Evolutionary conservation across 805 yeast genomes (phyloP), one percentile per base, ranked within the genome.

Genomic region (Kodamaea nitidulidarum): DNA sequence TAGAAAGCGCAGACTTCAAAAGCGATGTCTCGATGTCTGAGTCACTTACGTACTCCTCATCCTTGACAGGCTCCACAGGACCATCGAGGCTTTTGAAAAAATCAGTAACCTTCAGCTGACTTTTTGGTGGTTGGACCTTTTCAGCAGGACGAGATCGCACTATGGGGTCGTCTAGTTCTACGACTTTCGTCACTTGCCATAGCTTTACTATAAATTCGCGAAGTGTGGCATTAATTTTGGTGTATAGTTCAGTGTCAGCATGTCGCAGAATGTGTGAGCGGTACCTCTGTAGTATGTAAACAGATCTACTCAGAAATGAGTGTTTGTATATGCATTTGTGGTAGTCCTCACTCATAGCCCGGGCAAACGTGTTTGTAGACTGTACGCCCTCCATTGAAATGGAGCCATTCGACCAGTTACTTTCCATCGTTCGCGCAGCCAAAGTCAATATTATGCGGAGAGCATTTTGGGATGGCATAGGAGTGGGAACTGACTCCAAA

Each of bases 391-490:
- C 60, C 27, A 51, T 40, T 11, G 36, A 36, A 10, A 48, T 37
- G 14, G 48, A 15, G n/a, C 44, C 45, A 15, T 46, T 45, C 9
- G 59, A 50, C 55, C 58, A 60, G 39, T 60, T 59, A 21, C 52
- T 46, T 3, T 39, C 45, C 8, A 62, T 55, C 31, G 51, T 41
- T 27, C 69, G 48, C 0, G 63, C 47, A 1, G 63, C 59, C 21
- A 67, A 39, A 2, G 71, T 64, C 20, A 65, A 39, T 15, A 67
- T 38, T 5, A 67, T 45, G 6, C 61, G 54, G 12, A 63, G 42
- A 8, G 61, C 38, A 33, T 51, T 44, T 7, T 39, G 32, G 3
- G 65, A 55, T 3, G 69, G 69, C n/a, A 55, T 47, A 7, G 32
- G 38, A 39, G 52, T 22, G 12, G 51, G 41, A 10, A 52, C 37